These are phyloP conservation scores for Pichia heedii DNA, from an alignment of 805 yeast genomes.

Conservation along the genomic window DNA sequence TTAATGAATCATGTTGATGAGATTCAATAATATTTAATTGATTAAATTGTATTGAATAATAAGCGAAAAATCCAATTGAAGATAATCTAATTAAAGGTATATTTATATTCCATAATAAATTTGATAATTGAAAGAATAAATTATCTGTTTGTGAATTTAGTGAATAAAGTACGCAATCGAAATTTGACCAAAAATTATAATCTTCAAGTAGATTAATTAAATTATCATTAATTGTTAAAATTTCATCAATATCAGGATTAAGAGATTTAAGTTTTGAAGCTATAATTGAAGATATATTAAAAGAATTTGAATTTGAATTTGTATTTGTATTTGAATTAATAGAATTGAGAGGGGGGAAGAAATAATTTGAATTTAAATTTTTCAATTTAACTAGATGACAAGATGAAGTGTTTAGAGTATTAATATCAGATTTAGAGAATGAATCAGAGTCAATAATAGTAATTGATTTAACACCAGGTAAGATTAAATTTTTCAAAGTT, in stretches of 20 bases:
- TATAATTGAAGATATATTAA: constrained; percentile 29
- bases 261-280: constrained; percentile 40
- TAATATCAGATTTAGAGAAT: too few relatives aligned
- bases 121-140: not conserved
- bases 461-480: constrained; percentile 53
- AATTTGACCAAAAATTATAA: constrained; percentile 37
- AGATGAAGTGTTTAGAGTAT: too few relatives aligned
- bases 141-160: constrained; percentile 2
- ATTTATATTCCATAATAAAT: constrained; percentile 31
- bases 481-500: constrained; percentile 62
- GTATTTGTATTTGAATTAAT: too few relatives aligned
- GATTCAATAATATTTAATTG: constrained; percentile 70
- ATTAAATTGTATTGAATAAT: constrained; percentile 38
- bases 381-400: not conserved
- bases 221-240: not conserved
- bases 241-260: constrained; percentile 43
- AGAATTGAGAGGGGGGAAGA: too few relatives aligned
- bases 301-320: too few relatives aligned
- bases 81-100: constrained; percentile 49
- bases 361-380: constrained; percentile 25
- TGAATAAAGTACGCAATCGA: constrained; percentile 39
- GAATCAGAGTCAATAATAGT: not conserved
- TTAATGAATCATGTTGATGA: constrained; percentile 49
- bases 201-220: not conserved
- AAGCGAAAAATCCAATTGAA: constrained; percentile 59